phyloP scores from a whole-genome alignment of 805 yeast species.

The Ogataea paraovalis region DNA sequence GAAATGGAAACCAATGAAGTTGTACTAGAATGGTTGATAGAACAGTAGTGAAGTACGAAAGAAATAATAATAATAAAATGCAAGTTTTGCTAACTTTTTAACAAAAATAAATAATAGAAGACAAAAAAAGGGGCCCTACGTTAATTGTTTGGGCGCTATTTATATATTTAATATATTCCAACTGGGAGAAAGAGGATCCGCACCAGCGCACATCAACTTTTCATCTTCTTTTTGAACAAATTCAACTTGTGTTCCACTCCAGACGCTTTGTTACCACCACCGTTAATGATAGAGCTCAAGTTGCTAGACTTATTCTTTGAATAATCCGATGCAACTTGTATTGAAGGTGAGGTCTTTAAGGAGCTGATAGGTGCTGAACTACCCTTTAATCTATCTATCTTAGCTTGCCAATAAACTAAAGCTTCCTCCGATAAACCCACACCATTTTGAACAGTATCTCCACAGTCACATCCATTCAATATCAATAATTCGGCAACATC shows the following conservation, averaged over 20 bases:
- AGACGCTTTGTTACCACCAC: not conserved
- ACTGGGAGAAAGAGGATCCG: no score
- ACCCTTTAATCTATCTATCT: slow-evolving; percentile 32
- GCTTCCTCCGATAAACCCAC: slow-evolving; percentile 44
- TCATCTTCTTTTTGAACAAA: slow-evolving; percentile 22
- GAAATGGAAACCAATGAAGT: no score
- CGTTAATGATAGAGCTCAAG: not conserved
- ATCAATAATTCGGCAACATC: slow-evolving; percentile 54
- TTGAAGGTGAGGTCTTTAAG: not conserved
- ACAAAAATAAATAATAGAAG: no score
- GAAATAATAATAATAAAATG: no score
- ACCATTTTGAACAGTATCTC: slow-evolving; percentile 30
- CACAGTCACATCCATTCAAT: slow-evolving; percentile 52
- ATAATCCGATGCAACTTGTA: not conserved
- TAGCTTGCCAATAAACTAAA: slow-evolving; percentile 48
- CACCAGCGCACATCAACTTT: slow-evolving; percentile 2
- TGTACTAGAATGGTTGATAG: no score
- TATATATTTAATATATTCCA: no score
- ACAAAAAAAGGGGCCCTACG: no score
- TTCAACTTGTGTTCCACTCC: slow-evolving; percentile 20
- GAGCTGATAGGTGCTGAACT: not conserved
- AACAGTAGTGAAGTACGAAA: no score
- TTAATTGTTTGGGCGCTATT: no score
- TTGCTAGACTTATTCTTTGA: not conserved
- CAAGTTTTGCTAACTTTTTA: no score